Conservation (phyloP, 805 yeast genomes). For the Candida taoyuanica region DNA sequence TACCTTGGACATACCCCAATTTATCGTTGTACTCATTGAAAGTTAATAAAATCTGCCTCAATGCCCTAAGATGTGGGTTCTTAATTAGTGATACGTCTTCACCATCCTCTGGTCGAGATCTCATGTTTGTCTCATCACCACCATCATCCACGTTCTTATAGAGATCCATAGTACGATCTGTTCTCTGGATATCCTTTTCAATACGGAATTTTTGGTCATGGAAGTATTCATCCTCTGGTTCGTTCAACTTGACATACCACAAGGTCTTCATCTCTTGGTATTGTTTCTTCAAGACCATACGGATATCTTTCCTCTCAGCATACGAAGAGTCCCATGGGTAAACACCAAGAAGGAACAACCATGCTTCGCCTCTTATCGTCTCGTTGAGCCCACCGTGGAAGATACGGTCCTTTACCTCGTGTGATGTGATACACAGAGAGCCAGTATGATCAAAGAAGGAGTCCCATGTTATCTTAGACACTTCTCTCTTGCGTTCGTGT, state of each 20-base stretch:
- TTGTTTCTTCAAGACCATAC: constrained; percentile 50
- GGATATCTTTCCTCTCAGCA: constrained; percentile 60
- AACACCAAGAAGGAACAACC: constrained; percentile 81
- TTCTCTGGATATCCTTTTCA: constrained; percentile 89
- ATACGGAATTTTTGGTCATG: constrained; percentile 85
- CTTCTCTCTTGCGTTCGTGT: constrained; percentile 58
- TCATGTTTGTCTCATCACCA: constrained; percentile 29
- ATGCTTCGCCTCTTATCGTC: constrained; percentile 62
- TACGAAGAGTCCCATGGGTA: constrained; percentile 83
- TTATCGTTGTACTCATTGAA: constrained; percentile 80
- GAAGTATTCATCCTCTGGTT: constrained; percentile 66
- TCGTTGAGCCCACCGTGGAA: constrained; percentile 85
- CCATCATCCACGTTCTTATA: constrained; percentile 41
- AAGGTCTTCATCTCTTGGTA: constrained; percentile 61
- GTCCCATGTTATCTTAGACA: constrained; percentile 75
- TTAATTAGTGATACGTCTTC: constrained; percentile 57
- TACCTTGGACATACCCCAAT: constrained; percentile 95
- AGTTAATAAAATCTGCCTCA: constrained; percentile 78
- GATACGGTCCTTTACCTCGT: constrained; percentile 75
- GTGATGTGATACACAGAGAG: constrained; percentile 58
- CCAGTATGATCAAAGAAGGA: constrained; percentile 80
- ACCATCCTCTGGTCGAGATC: constrained; percentile 3
- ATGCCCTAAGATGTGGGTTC: constrained; percentile 67
- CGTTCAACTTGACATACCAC: constrained; percentile 57
- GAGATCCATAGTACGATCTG: constrained; percentile 73